phyloP scores from a whole-genome alignment of 306 rosid species.

The Lathyrus aphaca region DNA sequence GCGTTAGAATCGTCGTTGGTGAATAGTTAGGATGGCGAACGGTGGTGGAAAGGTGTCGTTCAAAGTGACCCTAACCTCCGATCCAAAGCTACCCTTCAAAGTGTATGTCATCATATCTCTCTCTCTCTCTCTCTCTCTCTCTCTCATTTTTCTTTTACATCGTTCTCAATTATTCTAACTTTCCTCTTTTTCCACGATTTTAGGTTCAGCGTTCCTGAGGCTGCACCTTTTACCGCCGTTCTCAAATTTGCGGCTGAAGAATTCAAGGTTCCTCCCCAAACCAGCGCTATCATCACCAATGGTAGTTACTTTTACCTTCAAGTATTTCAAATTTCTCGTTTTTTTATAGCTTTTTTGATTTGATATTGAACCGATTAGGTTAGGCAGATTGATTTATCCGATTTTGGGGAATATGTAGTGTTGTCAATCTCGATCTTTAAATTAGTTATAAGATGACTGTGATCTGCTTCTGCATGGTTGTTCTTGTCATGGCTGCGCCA shows the following conservation, averaged over 20 bases:
- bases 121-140: background rate
- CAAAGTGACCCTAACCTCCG: conserved; percentile 97
- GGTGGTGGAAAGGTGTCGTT: conserved; percentile 99
- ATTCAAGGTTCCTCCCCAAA: conserved; percentile 98
- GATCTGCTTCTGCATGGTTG: background rate
- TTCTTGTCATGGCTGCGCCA: background rate
- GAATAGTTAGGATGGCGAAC: conserved; percentile 54
- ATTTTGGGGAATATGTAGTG: conserved; percentile 6
- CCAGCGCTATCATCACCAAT: conserved; percentile 97
- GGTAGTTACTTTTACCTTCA: conserved; percentile 45
- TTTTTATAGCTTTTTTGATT: background rate
- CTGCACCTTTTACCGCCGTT: conserved; percentile 97
- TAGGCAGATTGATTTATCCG: background rate
- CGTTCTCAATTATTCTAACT: background rate
- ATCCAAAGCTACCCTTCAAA: conserved; percentile 98
- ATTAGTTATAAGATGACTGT: background rate
- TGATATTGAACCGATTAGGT: background rate
- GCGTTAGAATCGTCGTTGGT: background rate
- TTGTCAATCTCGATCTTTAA: background rate
- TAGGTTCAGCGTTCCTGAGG: conserved; percentile 98
- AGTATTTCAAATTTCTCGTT: background rate
- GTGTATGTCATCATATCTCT: conserved; percentile 50
- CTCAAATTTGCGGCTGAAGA: conserved; percentile 96
- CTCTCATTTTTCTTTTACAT: background rate
- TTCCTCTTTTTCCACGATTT: background rate